Base-by-base conservation (phyloP, 192 early-diverging fungal species). In the Coemansia sp. region DNA sequence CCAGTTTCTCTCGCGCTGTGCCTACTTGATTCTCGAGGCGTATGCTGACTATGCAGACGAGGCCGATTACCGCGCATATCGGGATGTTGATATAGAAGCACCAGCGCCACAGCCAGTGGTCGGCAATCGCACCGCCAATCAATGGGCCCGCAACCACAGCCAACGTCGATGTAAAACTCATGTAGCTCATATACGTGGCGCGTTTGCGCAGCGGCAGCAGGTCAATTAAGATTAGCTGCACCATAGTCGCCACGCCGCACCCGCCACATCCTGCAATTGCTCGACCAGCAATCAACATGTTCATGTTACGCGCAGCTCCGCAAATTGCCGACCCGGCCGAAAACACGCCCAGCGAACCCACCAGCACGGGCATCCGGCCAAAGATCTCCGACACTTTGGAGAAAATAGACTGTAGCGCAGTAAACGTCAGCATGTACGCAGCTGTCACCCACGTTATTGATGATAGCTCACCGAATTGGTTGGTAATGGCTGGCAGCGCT, bases 371-470 rank as follows among this genome's bases (percentile, higher is more conserved):
- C 62, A 85, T 79, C 21, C 87, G 84, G 15, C 89, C 94, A 79
- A 93, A 89, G 39, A 93, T 90, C 64, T 94, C 92, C 2, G 91
- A 86, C 4, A 91, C 64, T 57, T 86, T 87, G 25, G 88, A 89
- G 73, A 89, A 90, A 12, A 91, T 69, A 1, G 91, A 89, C 66
- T 91, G 85, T 54, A 93, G 76, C 3, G 91, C 84, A 1, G 91
- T 91, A 55, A 81, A 78, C 11, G 86, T 86, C 61, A 90, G 67
- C 53, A 90, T 66, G 65, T 87, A 91, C 19, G 84, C 76, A 2
- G 85, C 83, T 8, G 87, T 89, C 17, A 93, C 87, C 93, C 93
- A 94, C 7, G 87, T 73, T 64, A 91, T 85, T 22, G 85, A 69
- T 27, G 76, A 77, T 32, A 88, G 73, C 21, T 64, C 73, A 10